Conservation (phyloP, 495 filamentous ascomycete genomes). For the Xylaria intraflava region DNA sequence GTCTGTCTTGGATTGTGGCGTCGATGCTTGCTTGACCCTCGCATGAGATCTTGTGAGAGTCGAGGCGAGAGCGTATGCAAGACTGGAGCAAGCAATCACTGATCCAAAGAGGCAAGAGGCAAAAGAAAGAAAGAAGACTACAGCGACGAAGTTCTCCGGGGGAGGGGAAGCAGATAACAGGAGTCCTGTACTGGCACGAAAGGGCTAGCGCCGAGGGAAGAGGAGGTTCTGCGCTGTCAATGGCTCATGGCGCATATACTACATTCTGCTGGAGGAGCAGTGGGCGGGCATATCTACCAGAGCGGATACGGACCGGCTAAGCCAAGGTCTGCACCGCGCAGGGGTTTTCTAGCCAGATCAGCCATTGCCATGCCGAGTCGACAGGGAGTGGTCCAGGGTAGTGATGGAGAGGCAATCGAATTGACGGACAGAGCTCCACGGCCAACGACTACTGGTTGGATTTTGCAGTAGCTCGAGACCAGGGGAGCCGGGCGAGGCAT, state of each 20-base stretch:
- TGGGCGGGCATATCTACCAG: constrained; percentile 31
- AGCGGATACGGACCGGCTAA: constrained; percentile 33
- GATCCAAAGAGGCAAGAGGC: constrained; percentile 31
- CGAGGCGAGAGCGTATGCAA: constrained; percentile 24
- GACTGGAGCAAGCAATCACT: constrained; percentile 28
- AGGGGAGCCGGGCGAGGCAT: constrained; percentile 13
- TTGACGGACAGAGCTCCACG: constrained; percentile 21
- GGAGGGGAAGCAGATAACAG: constrained; percentile 25
- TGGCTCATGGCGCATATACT: constrained; percentile 25
- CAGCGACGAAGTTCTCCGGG: constrained; percentile 34
- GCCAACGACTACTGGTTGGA: constrained; percentile 12
- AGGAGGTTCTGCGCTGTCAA: constrained; percentile 32
- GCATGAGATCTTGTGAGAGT: constrained; percentile 22
- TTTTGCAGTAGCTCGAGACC: constrained; percentile 17
- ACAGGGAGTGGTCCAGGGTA: constrained; percentile 30
- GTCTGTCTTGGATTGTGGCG: constrained; percentile 23
- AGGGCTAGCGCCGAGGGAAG: constrained; percentile 31
- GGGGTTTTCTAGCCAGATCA: constrained; percentile 27
- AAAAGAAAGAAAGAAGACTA: constrained; percentile 24
- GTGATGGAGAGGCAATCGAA: constrained; percentile 25
- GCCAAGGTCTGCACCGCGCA: constrained; percentile 29
- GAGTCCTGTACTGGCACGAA: constrained; percentile 29
- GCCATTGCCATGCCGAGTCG: constrained; percentile 27
- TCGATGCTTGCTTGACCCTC: constrained; percentile 17
- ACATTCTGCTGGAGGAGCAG: constrained; percentile 25